Base-by-base conservation (phyloP, 352 stramenopile genomes). In the Globisporangium heterothallicum region DNA sequence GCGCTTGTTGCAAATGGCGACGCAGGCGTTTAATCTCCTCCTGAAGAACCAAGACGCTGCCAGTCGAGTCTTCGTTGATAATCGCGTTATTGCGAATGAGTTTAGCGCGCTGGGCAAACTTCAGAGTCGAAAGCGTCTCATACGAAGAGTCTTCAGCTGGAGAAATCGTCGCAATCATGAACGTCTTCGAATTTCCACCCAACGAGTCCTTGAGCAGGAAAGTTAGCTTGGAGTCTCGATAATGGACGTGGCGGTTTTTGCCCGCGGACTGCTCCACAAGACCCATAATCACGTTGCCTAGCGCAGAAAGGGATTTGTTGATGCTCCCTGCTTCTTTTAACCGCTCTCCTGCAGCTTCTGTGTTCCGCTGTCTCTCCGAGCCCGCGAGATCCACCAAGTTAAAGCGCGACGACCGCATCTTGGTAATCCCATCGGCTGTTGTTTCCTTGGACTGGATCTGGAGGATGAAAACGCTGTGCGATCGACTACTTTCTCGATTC, bases 301-400 rank as follows among this genome's bases (percentile, higher is more conserved):
- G 70, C 12, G 94, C 95, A 8, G 97, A 93, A 14, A 99, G 79
- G 68, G 86, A 97, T 58, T 97, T 92, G 70, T 99, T 99, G 64
- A 99, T 99, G 54, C 94, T 97, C 4, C 86, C 88, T 22, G 94
- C 94, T 59, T 99, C 96, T 70, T 98, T 98, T 53, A 98, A 70
- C 30, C 94, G 86, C 38, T 98, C 89, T 10, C 96, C 97, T 12
- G 82, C 95, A 7, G 96, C 90, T 41, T 97, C 95, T 4, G 97
- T 99, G 63, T 92, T 96, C 16, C 90, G 85, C 54, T 98, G 95
- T 45, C 94, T 97, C 71, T 99, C 97, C 3, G 92, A 98, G 12
- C 97, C 97, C 13, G 97, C 97, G 34, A 99, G 72, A 77, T 99
- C 97, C 16, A 99, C 97, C 24, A 99, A 74, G 62, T 98, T 99